Base-by-base conservation (phyloP, 495 filamentous ascomycete genomes). In the Parathielavia hyrcaniae region DNA sequence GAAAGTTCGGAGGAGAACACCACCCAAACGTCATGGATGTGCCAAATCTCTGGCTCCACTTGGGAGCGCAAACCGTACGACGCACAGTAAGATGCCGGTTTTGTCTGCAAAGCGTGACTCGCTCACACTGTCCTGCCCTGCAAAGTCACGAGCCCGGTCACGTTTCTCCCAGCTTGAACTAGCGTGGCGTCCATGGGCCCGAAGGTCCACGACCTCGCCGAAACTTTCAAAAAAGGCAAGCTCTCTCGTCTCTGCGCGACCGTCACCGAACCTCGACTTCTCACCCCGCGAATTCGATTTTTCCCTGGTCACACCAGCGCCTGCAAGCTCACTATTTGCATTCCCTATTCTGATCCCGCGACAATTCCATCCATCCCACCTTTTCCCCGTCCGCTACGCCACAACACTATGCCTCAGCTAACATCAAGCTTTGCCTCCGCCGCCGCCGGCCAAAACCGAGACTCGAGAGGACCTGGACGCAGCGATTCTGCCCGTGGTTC, bases 371-470 rank as follows among this genome's bases (percentile, higher is more conserved):
- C n/a, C 36, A 49, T 10, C 30, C 12, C 20, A 34, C 11, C 26
- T 48, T 17, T 38, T 44, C 14, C 17, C 30, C 14, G 30, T 48
- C 38, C n/a, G 14, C 17, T n/a, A 5, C 45, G 8, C 4, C n/a
- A 6, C 12, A 17, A 32, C 14, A 35, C 39, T 49, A 91, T 91
- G 87, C 81, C 86, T 83, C 86, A 70, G 83, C 81, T 90, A 65
- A 81, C 86, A 60, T 89, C 87, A 60, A 89, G 85, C 81, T 91
- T 91, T 78, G 87, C 87, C 68, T 88, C 86, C 63, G 87, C 87
- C 60, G 87, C 87, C 62, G 86, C 87, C 63, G 86, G 86, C 69
- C 86, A 88, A 73, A 82, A 75, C 63, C 75, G 77, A 67, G 79
- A 81, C 58, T 79, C 65, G 4, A 64, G 70, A 61, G 68, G 62